Evolutionary conservation across 495 filamentous ascomycete species (phyloP).

Genomic region (Xylaria castorea): DNA sequence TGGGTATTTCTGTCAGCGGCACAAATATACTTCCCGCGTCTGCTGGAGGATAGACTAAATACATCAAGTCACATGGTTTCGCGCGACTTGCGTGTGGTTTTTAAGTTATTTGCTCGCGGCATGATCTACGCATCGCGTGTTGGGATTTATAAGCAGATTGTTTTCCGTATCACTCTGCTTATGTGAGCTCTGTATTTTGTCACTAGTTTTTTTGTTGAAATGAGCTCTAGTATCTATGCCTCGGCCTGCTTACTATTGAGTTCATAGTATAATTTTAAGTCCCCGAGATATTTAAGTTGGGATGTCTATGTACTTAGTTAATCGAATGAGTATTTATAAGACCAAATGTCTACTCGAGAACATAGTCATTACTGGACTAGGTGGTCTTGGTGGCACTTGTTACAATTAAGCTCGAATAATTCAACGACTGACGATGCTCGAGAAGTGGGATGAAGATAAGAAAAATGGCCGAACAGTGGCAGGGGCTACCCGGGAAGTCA

Average conservation of each 20-base stretch:
- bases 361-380: not conserved
- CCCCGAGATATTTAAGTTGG: not conserved
- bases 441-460: not conserved
- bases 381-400: not conserved
- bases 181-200: not conserved
- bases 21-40: not conserved
- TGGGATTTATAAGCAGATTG: not conserved
- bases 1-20: not conserved
- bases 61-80: conserved; percentile 16
- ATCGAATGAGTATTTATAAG: not conserved
- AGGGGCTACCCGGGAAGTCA: not conserved
- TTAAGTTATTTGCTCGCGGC: not conserved
- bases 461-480: not conserved
- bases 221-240: not conserved
- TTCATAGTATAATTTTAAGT: not conserved
- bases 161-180: not conserved
- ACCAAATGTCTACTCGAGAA: not conserved
- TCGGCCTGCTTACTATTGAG: not conserved
- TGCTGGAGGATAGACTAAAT: not conserved
- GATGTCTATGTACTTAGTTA: not conserved
- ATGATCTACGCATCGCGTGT: not conserved
- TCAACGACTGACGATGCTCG: not conserved
- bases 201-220: not conserved
- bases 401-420: not conserved
- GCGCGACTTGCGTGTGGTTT: not conserved